Conservation (phyloP, 2,329 filamentous ascomycete species). For the Colletotrichum aenigma region DNA sequence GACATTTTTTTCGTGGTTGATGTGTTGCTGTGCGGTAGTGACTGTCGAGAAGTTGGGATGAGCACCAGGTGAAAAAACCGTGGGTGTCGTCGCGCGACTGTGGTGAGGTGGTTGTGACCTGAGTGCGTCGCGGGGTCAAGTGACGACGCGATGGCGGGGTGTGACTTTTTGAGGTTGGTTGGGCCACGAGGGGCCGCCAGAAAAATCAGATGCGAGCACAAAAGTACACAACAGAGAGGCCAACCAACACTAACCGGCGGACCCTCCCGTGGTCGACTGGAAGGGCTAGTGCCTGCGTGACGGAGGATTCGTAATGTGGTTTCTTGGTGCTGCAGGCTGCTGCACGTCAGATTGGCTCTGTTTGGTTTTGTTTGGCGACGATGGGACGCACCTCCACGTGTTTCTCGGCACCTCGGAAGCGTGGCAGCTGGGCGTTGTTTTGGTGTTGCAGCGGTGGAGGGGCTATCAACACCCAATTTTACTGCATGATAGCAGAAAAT, state of each 20-base stretch:
- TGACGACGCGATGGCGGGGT: neutral
- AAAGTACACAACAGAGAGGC: neutral
- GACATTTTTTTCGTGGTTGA: neutral
- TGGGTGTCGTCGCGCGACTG: neutral
- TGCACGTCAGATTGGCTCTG: slow-evolving; percentile 19
- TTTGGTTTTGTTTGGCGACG: neutral
- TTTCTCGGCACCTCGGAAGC: neutral
- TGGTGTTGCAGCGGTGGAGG: neutral
- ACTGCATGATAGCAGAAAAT: neutral
- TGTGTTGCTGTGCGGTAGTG: neutral
- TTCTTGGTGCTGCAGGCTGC: slow-evolving; percentile 1
- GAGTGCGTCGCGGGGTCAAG: slow-evolving; percentile 9
- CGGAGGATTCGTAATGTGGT: slow-evolving; percentile 6
- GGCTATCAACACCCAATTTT: neutral
- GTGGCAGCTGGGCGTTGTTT: neutral
- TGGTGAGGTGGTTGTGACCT: neutral
- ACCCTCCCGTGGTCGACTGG: neutral
- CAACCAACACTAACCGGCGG: neutral
- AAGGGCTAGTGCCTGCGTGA: neutral
- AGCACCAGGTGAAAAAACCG: neutral
- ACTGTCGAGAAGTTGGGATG: neutral
- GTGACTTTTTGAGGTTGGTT: neutral
- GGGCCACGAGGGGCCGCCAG: neutral
- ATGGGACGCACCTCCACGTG: neutral
- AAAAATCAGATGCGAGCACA: neutral